Evolutionary conservation across 2,329 filamentous ascomycete genomes (phyloP), one percentile per base, ranked within the genome.

Genomic region (Cyclaneusma minus): DNA sequence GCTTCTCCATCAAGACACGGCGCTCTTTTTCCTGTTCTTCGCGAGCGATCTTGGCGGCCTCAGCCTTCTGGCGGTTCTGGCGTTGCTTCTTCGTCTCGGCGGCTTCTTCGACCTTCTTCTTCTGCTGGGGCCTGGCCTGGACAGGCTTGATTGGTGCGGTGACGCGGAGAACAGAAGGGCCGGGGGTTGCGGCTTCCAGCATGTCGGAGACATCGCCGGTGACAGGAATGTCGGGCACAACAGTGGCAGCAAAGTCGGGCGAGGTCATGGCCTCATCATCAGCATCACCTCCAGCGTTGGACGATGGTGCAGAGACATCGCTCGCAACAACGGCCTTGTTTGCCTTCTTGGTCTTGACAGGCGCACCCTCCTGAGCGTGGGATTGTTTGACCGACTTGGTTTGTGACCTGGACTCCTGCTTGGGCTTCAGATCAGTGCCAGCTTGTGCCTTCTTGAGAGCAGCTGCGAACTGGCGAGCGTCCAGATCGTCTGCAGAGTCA

Each of bases 1-100:
- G 85, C 49, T 78, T 75, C 58, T 94, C 84, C 42, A 81, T 61
- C 33, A 80, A 62, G 19, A 59, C 58, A 56, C 82, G 80, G 45
- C 85, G 76, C 44, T 80, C 64, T 45, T 73, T 68, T 56, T 94
- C 85, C 1, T 77, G 70, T 41, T 80, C 77, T 46, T 85, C 76
- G 16, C 79, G 72, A 30, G 68, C 63, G 16, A 63, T 60, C 62
- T 82, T 89, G 43, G 73, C 72, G 31, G 72, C 76, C 54, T 93
- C 84, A 19, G 68, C 73, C 70, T 93, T 94, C 59, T 78, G 72
- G 39, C 76, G 70, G 58, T 93, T 89, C 60, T 94, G 85, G 33
- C 84, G 75, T 59, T 92, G 82, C 63, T 94, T 94, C 76, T 94
- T 94, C 12, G 77, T 79, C 61, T 93, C 80, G 11, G 65, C 67